Evolutionary conservation across 768 basidiomycete species (phyloP).

Genomic region (Collybia sordida): DNA sequence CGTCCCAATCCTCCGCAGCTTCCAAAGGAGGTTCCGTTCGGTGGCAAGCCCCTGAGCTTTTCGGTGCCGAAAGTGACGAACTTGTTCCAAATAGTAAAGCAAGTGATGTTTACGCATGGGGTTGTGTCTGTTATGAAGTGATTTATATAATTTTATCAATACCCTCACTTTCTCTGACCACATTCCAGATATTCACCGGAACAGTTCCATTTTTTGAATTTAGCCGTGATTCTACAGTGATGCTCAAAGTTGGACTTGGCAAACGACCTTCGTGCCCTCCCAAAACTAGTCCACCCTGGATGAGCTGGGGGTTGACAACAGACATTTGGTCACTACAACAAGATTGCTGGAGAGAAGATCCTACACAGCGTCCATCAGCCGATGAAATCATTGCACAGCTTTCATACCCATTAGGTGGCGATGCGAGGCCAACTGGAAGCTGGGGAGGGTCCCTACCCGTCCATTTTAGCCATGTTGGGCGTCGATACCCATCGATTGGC

Average conservation of each 20-base stretch:
- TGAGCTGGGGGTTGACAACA: conserved; percentile 14
- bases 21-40: conserved; percentile 19
- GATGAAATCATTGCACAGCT: background rate
- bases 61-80: conserved; percentile 2
- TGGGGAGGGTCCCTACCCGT: no score
- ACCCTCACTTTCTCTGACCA: background rate
- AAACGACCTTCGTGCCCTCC: conserved; percentile 16
- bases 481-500: no score
- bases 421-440: no score
- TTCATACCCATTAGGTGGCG: no score
- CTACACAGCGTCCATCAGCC: conserved; percentile 14
- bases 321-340: conserved; percentile 20
- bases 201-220: conserved; percentile 18
- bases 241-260: conserved; percentile 14
- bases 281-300: conserved; percentile 6
- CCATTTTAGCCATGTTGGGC: no score
- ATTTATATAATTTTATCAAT: conserved; percentile 1
- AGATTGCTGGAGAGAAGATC: conserved; percentile 21
- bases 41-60: conserved; percentile 29
- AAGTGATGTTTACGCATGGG: conserved; percentile 28
- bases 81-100: conserved; percentile 12
- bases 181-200: conserved; percentile 22
- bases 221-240: conserved; percentile 11
- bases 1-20: conserved; percentile 11
- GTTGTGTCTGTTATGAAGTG: conserved; percentile 28